Evolutionary conservation across 139 green algal genomes (phyloP).

Genomic region (Zygnema cylindricum): DNA sequence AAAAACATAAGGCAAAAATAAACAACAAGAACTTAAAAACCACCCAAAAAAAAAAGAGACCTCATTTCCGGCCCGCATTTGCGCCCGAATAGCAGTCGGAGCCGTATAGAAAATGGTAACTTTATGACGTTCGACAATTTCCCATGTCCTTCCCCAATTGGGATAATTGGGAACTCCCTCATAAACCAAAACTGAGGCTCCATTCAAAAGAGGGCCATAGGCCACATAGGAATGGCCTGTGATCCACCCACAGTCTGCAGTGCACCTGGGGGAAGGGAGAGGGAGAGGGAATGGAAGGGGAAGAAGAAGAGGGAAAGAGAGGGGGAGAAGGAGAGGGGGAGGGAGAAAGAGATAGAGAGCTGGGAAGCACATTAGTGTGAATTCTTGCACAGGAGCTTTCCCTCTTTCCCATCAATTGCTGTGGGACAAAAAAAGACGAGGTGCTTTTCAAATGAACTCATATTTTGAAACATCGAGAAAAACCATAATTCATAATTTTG

Average conservation of each 20-base stretch:
- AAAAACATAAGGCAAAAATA: constrained; percentile 2
- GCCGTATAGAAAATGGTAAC: constrained; percentile 96
- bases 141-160: constrained; percentile 87
- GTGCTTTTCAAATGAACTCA: no score
- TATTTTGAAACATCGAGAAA: no score
- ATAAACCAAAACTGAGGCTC: constrained; percentile 65
- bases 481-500: no score
- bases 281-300: no score
- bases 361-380: no score
- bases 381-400: no score
- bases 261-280: constrained; percentile 78
- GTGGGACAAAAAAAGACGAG: no score
- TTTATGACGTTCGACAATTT: constrained; percentile 72
- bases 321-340: no score
- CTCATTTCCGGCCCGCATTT: constrained; percentile 83
- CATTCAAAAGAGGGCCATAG: constrained; percentile 85
- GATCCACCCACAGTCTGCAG: constrained; percentile 98
- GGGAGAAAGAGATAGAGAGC: no score
- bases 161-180: constrained; percentile 73
- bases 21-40: constrained; percentile 25
- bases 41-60: constrained; percentile 28
- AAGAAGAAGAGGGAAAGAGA: no score
- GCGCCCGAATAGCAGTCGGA: constrained; percentile 89
- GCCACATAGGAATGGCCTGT: constrained; percentile 79
- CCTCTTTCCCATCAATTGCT: no score